phyloP scores from a whole-genome alignment of 805 yeast genomes.

The Pichia nanzhaoensis region DNA sequence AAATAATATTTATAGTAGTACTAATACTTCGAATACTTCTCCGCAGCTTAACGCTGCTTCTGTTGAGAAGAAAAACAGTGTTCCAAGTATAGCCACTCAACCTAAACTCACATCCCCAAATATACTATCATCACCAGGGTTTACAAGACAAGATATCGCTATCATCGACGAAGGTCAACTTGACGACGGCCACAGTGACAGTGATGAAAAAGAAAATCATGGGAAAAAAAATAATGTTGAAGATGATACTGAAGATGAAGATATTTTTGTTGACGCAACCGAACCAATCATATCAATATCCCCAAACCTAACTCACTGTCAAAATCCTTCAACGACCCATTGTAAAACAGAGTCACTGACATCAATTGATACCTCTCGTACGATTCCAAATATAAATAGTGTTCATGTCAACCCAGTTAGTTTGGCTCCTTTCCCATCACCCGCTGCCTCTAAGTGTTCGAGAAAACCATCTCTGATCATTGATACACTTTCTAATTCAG shows the following conservation, averaged over 20 bases:
- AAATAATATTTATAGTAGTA: neutral
- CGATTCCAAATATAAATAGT: neutral
- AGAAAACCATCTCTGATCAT: slow-evolving; percentile 2
- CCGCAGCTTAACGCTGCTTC: neutral
- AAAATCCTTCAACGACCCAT: neutral
- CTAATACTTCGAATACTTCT: neutral
- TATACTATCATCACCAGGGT: slow-evolving; percentile 1
- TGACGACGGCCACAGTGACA: slow-evolving; percentile 5
- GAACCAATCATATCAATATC: slow-evolving; percentile 14
- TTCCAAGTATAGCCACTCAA: slow-evolving; percentile 1
- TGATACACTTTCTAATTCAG: slow-evolving; percentile 1
- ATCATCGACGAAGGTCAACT: slow-evolving; percentile 9
- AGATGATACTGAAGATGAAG: slow-evolving; percentile 12
- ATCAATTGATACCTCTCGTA: slow-evolving; percentile 4
- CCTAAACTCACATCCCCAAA: neutral
- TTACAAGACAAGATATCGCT: neutral
- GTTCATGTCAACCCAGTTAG: neutral
- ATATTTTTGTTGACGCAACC: slow-evolving; percentile 24
- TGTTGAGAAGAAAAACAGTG: slow-evolving; percentile 3
- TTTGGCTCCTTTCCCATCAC: slow-evolving; percentile 8
- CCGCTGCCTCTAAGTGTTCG: neutral
- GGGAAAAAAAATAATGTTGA: neutral
- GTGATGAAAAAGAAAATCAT: slow-evolving; percentile 12
- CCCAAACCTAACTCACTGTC: slow-evolving; percentile 7
- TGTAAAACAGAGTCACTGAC: neutral